Evolutionary conservation across 202 grass and related monocot species (phyloP), one percentile per base, ranked within the genome.

Genomic region (Panicum hallii): DNA sequence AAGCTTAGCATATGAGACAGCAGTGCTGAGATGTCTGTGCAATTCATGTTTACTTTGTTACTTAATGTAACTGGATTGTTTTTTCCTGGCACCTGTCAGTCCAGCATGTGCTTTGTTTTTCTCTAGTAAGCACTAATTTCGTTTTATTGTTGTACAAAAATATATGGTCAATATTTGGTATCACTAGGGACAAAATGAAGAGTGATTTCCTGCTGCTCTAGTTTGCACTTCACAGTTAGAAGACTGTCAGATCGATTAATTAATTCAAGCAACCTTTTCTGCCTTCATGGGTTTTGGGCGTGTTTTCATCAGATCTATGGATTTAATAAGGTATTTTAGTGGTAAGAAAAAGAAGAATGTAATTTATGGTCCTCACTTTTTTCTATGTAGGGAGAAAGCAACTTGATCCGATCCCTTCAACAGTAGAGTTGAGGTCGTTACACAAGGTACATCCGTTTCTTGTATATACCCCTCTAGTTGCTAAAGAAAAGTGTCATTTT

Each of bases 341-440:
- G 15, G 28, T 12, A 36, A 52, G 15, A 74, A 53, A 84, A 36
- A 36, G 42, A 11, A 54, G 7, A 32, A 63, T 48, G 7, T 72
- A 58, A 86, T 55, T 82, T 79, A 7, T 70, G 11, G 19, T 82
- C 71, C 9, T 79, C 57, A 48, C 38, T 60, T 83, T 89, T 52
- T 90, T 44, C 5, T 67, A 26, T 79, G 67, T 42, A 50, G 57
- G 47, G 73, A 73, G 32, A 50, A 36, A 83, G 34, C 49, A 61
- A 60, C 66, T 83, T 83, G 69, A 86, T 83, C 12, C 50, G 44
- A 34, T 41, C n/a, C 16, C 48, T 67, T 68, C 49, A 45, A 10
- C 52, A 74, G 46, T 75, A 54, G 30, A 74, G 52, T 73, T 80
- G 22, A 79, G 38, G 70, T 90, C 55, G 16, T 40, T 90, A 50